These are phyloP conservation scores for Stipa capillata DNA, from an alignment of 176 grass and related monocot species.

Conservation along the genomic window DNA sequence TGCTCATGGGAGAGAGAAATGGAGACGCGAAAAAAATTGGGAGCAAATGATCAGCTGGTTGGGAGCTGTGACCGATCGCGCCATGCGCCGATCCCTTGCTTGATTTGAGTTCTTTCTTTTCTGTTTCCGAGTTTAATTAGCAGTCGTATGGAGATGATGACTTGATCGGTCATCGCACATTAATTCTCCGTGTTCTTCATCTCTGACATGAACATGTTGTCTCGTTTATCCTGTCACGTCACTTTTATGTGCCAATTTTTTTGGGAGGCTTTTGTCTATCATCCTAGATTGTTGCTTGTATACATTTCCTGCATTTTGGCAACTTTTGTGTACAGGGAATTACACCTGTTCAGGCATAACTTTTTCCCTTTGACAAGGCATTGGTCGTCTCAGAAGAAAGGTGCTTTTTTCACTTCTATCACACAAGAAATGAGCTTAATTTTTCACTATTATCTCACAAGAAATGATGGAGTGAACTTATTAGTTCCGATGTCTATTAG, in stretches of 20 bases:
- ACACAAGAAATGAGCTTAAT: neutral
- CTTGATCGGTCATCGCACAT: neutral
- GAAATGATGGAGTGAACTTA: neutral
- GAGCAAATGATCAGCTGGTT: constrained; percentile 15
- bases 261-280: neutral
- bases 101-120: constrained; percentile 19
- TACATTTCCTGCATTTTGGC: neutral
- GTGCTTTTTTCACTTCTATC: neutral
- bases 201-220: constrained; percentile 6
- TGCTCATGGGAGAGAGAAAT: constrained; percentile 21
- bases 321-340: neutral
- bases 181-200: constrained; percentile 7
- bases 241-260: neutral
- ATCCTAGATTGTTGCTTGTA: neutral
- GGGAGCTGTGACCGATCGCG: constrained; percentile 22
- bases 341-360: neutral
- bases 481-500: neutral
- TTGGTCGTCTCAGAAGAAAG: neutral
- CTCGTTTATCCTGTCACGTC: constrained; percentile 19
- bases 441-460: neutral
- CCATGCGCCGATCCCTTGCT: constrained; percentile 41
- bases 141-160: neutral
- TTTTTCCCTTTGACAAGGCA: neutral
- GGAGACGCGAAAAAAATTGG: neutral
- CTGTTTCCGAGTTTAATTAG: neutral